Conservation (phyloP, 176 grass and related monocot species). For the Oryza glaberrima region DNA sequence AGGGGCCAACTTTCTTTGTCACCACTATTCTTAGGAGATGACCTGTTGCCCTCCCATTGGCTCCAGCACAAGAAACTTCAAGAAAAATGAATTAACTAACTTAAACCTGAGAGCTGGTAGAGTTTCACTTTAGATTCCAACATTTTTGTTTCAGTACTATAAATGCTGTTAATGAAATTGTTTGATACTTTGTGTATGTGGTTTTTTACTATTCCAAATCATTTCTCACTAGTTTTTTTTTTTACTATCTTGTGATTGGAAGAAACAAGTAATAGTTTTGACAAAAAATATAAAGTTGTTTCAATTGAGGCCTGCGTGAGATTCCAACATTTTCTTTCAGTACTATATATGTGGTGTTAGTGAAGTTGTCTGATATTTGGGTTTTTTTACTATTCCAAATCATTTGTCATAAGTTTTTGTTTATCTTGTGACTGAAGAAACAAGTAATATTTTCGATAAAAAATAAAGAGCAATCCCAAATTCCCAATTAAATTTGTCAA, state of each 20-base stretch:
- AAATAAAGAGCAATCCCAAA: background rate
- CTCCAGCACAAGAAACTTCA: background rate
- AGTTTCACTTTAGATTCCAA: background rate
- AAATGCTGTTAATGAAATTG: background rate
- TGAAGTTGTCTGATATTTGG: too few species aligned
- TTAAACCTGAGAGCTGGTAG: background rate
- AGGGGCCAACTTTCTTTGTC: conserved; percentile 10
- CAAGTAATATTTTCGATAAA: background rate
- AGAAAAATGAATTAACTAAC: background rate
- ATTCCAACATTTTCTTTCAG: too few species aligned
- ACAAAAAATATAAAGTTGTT: too few species aligned
- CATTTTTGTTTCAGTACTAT: background rate
- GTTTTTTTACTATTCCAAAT: too few species aligned
- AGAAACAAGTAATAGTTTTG: background rate
- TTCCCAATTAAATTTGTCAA: background rate
- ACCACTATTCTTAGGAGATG: conserved; percentile 20
- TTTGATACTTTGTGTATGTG: background rate
- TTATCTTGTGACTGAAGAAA: background rate
- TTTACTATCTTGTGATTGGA: background rate
- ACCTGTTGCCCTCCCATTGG: conserved; percentile 40
- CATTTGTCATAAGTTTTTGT: background rate
- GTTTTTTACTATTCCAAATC: too few species aligned
- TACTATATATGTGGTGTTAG: too few species aligned
- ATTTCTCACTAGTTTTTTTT: background rate
- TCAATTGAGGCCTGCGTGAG: too few species aligned